A percentile compares a stretch with the other conserved stretches of the same genome.
phyloP scores from a whole-genome alignment of 345 rosid genomes.

The Populus deltoides region DNA sequence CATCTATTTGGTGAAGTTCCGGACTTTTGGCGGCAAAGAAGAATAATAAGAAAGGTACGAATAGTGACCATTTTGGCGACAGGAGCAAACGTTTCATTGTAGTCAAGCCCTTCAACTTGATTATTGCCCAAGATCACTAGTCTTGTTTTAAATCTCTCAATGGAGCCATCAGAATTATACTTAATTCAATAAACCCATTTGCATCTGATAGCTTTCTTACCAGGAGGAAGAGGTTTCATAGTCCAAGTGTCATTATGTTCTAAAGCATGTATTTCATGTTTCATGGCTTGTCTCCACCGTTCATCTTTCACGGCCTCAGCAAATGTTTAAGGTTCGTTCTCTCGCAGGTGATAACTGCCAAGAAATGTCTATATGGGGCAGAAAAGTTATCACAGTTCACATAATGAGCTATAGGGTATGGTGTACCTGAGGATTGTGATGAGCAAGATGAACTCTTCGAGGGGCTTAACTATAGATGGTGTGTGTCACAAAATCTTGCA shows the following conservation, averaged over 20 bases:
- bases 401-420: background rate
- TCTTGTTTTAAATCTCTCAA: too few species aligned
- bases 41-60: too few species aligned
- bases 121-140: too few species aligned
- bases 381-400: slow-evolving; percentile 2
- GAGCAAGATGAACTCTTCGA: background rate
- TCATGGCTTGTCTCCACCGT: slow-evolving; percentile 1
- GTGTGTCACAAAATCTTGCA: background rate
- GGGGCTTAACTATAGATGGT: background rate
- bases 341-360: background rate
- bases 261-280: background rate
- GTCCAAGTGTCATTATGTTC: background rate
- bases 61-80: too few species aligned
- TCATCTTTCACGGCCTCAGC: background rate
- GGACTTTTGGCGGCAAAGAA: too few species aligned
- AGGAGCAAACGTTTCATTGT: too few species aligned
- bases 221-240: too few species aligned
- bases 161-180: too few species aligned
- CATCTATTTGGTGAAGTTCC: too few species aligned
- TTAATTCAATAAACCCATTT: too few species aligned
- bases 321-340: background rate
- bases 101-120: too few species aligned
- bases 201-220: too few species aligned
- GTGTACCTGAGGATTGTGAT: background rate
- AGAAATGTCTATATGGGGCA: background rate